Conservation (phyloP, 2,329 filamentous ascomycete species). For the Penicillium sp. region DNA sequence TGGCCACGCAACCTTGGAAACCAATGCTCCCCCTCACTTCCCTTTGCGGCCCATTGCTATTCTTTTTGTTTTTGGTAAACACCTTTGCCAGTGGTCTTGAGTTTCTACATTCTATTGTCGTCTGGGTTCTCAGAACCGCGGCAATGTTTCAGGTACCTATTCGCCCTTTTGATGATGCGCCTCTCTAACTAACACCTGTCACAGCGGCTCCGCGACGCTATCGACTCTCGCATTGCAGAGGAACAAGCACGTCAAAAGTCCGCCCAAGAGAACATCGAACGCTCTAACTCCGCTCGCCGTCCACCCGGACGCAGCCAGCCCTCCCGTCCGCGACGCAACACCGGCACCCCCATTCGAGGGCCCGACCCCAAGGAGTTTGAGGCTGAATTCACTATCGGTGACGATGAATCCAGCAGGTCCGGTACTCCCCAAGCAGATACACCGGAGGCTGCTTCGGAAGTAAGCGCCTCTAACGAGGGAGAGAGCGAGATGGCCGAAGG, state of each 20-base stretch:
- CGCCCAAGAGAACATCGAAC: constrained; percentile 44
- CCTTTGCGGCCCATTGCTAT: constrained; percentile 11
- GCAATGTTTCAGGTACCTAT: constrained; percentile 29
- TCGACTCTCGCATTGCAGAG: constrained; percentile 85
- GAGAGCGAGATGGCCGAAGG: constrained; percentile 26
- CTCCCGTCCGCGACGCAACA: constrained; percentile 37
- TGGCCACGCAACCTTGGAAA: constrained; percentile 4
- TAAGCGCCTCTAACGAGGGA: constrained; percentile 13
- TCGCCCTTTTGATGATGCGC: constrained; percentile 2
- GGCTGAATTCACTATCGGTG: constrained; percentile 79
- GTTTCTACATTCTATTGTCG: constrained; percentile 16
- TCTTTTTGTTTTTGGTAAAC: constrained; percentile 7
- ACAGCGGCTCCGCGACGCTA: constrained; percentile 78
- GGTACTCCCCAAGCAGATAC: constrained; percentile 58
- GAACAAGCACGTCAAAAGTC: constrained; percentile 78
- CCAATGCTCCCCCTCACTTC: constrained; percentile 22
- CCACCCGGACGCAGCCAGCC: constrained; percentile 30
- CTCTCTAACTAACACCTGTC: neutral
- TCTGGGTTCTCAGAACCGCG: constrained; percentile 22
- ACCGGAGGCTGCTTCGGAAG: constrained; percentile 33
- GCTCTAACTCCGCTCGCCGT: constrained; percentile 48
- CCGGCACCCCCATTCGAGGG: constrained; percentile 52
- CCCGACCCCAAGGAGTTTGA: constrained; percentile 88
- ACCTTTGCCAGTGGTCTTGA: constrained; percentile 9
- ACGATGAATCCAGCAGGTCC: constrained; percentile 65